These are phyloP conservation scores for Davidsoniella virescens DNA, from an alignment of 2,329 filamentous ascomycete genomes.

Conservation along the genomic window DNA sequence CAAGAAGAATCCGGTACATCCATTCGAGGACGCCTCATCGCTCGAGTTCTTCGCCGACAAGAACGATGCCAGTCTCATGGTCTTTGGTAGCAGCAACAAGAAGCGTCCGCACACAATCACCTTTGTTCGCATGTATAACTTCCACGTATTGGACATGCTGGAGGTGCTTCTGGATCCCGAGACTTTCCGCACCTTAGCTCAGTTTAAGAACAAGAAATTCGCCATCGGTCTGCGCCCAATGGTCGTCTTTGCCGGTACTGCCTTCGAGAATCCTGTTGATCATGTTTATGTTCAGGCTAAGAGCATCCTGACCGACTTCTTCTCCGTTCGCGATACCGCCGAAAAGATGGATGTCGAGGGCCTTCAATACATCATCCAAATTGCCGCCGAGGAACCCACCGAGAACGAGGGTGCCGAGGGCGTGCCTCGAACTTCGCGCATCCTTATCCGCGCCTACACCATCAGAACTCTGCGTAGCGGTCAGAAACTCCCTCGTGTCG, in stretches of 20 bases:
- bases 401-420: slow-evolving; percentile 26
- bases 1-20: slow-evolving; percentile 93
- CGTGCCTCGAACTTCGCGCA: slow-evolving; percentile 30
- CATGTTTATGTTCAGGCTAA: slow-evolving; percentile 76
- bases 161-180: slow-evolving; percentile 72
- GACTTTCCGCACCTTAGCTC: slow-evolving; percentile 49
- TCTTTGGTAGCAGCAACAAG: slow-evolving; percentile 77
- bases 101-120: slow-evolving; percentile 90
- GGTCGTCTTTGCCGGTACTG: slow-evolving; percentile 76
- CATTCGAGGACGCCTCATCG: slow-evolving; percentile 76
- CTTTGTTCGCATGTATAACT: slow-evolving; percentile 63
- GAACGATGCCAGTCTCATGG: slow-evolving; percentile 76
- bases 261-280: slow-evolving; percentile 67
- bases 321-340: slow-evolving; percentile 60
- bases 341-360: slow-evolving; percentile 88
- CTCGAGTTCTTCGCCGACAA: slow-evolving; percentile 94
- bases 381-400: slow-evolving; percentile 53
- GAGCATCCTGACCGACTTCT: slow-evolving; percentile 77
- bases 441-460: slow-evolving; percentile 65
- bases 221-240: slow-evolving; percentile 76
- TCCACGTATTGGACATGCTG: slow-evolving; percentile 87
- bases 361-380: slow-evolving; percentile 73
- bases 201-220: slow-evolving; percentile 63
- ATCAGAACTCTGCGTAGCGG: slow-evolving; percentile 75
- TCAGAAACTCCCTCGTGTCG: slow-evolving; percentile 74